Evolutionary conservation across 306 rosid genomes (phyloP).

Genomic region (Boehmeria nivea): DNA sequence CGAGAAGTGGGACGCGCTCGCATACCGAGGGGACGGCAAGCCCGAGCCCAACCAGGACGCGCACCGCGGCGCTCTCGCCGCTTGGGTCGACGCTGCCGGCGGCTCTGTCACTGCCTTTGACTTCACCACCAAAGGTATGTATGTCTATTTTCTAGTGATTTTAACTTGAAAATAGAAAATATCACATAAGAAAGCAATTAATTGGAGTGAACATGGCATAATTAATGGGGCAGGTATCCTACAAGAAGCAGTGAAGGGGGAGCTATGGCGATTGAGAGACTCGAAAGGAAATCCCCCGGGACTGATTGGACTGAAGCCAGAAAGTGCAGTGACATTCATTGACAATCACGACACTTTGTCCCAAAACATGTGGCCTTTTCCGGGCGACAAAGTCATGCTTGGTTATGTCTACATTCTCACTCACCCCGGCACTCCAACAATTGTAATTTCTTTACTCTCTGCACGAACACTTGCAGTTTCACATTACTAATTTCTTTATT

Average conservation of each 20-base stretch:
- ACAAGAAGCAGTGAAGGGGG: slow-evolving; percentile 50
- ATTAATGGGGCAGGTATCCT: slow-evolving; percentile 29
- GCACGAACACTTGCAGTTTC: too few relatives aligned
- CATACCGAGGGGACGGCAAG: slow-evolving; percentile 20
- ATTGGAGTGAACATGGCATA: neutral
- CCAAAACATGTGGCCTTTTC: slow-evolving; percentile 57
- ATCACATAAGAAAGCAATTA: too few relatives aligned
- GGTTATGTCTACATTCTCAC: slow-evolving; percentile 84
- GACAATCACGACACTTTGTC: slow-evolving; percentile 84
- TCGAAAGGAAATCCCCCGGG: slow-evolving; percentile 62
- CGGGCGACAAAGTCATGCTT: slow-evolving; percentile 56
- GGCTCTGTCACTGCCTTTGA: slow-evolving; percentile 35
- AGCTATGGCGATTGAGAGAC: slow-evolving; percentile 54
- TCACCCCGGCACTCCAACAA: slow-evolving; percentile 70
- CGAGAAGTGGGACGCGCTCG: slow-evolving; percentile 56
- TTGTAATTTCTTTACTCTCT: slow-evolving; percentile 32
- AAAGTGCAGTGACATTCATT: slow-evolving; percentile 64
- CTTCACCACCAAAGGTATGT: slow-evolving; percentile 33
- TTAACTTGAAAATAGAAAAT: too few relatives aligned
- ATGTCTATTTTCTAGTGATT: too few relatives aligned
- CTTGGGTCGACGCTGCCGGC: slow-evolving; percentile 34
- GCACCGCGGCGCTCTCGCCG: slow-evolving; percentile 16
- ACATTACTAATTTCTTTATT: neutral
- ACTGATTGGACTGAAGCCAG: slow-evolving; percentile 62
- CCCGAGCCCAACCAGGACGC: slow-evolving; percentile 32